These are phyloP conservation scores for Marasmius tenuissimus DNA, from an alignment of 1,284 basidiomycete genomes.

Conservation along the genomic window DNA sequence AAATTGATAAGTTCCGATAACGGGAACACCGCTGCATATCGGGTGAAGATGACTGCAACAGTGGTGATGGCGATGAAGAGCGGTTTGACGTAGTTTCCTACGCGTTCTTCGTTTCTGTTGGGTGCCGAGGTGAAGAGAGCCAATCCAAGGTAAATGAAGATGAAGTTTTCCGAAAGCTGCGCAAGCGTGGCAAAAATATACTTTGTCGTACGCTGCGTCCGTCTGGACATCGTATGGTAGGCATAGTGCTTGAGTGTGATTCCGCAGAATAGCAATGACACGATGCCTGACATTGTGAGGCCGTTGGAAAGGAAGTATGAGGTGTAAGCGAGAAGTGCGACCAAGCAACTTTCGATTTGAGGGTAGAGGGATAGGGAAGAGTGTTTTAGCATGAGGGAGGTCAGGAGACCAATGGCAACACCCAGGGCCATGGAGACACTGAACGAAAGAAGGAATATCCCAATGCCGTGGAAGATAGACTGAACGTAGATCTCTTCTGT, in stretches of 20 bases:
- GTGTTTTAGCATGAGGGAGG: slow-evolving; percentile 95
- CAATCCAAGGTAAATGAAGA: slow-evolving; percentile 98
- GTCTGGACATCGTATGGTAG: slow-evolving; percentile 97
- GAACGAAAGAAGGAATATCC: slow-evolving; percentile 96
- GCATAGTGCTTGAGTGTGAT: slow-evolving; percentile 99
- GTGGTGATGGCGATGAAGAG: slow-evolving; percentile 91
- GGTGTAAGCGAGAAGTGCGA: slow-evolving; percentile 93
- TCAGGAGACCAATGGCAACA: slow-evolving; percentile 85
- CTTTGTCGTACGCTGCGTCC: slow-evolving; percentile 94
- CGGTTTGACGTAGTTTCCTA: slow-evolving; percentile 89
- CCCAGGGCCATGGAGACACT: slow-evolving; percentile 93
- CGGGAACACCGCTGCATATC: slow-evolving; percentile 96
- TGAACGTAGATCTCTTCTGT: slow-evolving; percentile 79
- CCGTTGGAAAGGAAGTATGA: slow-evolving; percentile 99
- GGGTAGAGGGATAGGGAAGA: slow-evolving; percentile 87
- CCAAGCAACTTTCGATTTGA: slow-evolving; percentile 92
- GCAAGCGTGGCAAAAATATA: slow-evolving; percentile 94
- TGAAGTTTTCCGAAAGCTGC: slow-evolving; percentile 97
- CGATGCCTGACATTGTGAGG: slow-evolving; percentile 94
- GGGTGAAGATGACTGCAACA: slow-evolving; percentile 89
- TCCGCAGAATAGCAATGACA: slow-evolving; percentile 97
- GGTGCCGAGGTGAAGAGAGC: slow-evolving; percentile 89
- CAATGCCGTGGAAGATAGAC: slow-evolving; percentile 92
- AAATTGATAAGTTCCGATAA: slow-evolving; percentile 96
- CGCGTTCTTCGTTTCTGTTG: slow-evolving; percentile 54